phyloP scores from a whole-genome alignment of 805 yeast species.

The Saccharomycopsis sp. region DNA sequence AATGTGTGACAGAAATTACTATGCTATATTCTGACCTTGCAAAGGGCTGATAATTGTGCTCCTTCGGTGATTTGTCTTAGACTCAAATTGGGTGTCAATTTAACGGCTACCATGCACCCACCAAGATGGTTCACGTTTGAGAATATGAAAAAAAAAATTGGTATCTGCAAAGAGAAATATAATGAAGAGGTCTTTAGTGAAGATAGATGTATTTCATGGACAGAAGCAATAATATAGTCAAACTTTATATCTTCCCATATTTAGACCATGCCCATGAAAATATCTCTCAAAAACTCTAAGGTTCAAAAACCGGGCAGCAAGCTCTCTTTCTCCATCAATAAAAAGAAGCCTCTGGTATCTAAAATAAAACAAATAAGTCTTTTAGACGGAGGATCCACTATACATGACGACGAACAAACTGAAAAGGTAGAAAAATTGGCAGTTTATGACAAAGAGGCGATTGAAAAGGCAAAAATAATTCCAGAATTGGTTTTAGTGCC shows the following conservation, averaged over 20 bases:
- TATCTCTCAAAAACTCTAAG: neutral
- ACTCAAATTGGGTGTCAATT: no score
- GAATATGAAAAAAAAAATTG: no score
- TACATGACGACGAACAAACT: neutral
- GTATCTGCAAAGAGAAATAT: no score
- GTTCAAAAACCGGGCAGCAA: neutral
- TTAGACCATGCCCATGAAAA: neutral
- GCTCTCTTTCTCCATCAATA: neutral
- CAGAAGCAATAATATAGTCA: no score
- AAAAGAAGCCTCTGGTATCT: neutral
- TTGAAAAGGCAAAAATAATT: neutral
- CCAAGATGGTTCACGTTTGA: neutral
- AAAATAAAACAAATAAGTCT: neutral
- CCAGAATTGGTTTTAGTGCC: neutral
- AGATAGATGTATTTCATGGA: no score
- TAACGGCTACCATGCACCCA: neutral
- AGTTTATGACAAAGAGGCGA: constrained; percentile 8
- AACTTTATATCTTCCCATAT: no score
- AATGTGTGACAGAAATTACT: no score
- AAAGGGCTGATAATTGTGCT: no score
- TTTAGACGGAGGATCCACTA: neutral
- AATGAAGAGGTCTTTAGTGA: no score
- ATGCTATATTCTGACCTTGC: no score
- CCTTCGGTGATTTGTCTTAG: no score
- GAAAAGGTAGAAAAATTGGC: constrained; percentile 4